Percentiles rank a stretch among this genome's conserved stretches.
Evolutionary conservation across 345 rosid genomes (phyloP).

Genomic region (Aquilaria malaccensis): DNA sequence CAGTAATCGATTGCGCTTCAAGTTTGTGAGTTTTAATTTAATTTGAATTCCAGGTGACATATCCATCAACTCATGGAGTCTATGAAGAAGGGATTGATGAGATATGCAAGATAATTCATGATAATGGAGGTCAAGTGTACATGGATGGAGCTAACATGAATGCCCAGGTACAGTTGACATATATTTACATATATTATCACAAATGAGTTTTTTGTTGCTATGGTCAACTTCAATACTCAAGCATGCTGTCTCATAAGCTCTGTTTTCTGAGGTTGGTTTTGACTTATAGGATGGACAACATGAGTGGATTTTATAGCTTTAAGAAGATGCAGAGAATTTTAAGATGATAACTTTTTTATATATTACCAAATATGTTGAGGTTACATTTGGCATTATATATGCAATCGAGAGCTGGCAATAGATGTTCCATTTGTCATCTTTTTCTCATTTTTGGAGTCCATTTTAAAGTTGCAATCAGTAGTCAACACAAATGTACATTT

Average conservation of each 20-base stretch:
- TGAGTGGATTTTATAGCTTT: too few species aligned
- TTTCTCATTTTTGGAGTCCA: too few species aligned
- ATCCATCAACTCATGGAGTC: slow-evolving; percentile 97
- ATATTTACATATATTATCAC: neutral
- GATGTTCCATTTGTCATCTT: too few species aligned
- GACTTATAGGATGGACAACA: too few species aligned
- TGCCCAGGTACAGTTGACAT: slow-evolving; percentile 57
- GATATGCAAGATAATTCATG: slow-evolving; percentile 90
- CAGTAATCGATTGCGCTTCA: neutral
- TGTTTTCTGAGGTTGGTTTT: too few species aligned
- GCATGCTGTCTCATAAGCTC: too few species aligned
- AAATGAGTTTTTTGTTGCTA: slow-evolving; percentile 2
- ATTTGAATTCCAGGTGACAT: slow-evolving; percentile 58
- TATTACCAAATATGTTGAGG: too few species aligned
- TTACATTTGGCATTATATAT: too few species aligned
- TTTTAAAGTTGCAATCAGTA: too few species aligned
- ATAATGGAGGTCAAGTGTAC: slow-evolving; percentile 97
- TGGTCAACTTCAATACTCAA: neutral
- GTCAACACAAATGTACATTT: neutral
- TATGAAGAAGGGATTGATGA: slow-evolving; percentile 96
- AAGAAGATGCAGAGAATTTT: too few species aligned
- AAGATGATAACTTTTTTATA: too few species aligned
- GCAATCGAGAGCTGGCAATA: too few species aligned
- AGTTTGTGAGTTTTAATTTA: neutral
- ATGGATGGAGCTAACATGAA: slow-evolving; percentile 99